These are phyloP conservation scores for Phyllosticta ampelicida DNA, from an alignment of 2,329 filamentous ascomycete genomes.

Conservation along the genomic window DNA sequence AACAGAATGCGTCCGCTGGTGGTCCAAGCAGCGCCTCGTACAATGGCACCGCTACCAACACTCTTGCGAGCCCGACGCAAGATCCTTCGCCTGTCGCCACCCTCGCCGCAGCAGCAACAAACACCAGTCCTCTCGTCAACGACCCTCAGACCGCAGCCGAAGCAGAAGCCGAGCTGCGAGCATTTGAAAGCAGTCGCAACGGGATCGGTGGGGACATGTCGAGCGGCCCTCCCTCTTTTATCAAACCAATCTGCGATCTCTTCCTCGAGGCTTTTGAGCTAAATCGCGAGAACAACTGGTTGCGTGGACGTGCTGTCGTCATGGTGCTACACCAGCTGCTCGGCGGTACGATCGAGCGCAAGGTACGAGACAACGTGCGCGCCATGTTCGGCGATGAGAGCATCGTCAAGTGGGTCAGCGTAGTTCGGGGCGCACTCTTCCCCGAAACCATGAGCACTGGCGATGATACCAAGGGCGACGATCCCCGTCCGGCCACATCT, in stretches of 20 bases:
- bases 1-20: constrained; percentile 10
- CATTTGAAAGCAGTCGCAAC: constrained; percentile 57
- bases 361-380: constrained; percentile 76
- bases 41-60: constrained; percentile 15
- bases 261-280: constrained; percentile 94
- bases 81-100: neutral
- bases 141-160: constrained; percentile 51
- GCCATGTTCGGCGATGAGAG: constrained; percentile 66
- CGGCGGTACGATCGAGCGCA: constrained; percentile 90
- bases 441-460: constrained; percentile 45
- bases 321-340: constrained; percentile 93
- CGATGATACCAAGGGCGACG: constrained; percentile 13
- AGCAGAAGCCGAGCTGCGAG: constrained; percentile 86
- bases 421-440: constrained; percentile 73
- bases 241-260: constrained; percentile 96
- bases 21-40: constrained; percentile 19
- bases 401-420: constrained; percentile 61
- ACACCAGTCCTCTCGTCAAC: constrained; percentile 34
- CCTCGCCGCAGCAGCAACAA: constrained; percentile 26
- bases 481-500: neutral
- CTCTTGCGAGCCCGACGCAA: neutral
- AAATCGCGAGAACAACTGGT: constrained; percentile 92
- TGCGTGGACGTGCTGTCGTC: constrained; percentile 87
- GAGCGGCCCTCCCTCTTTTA: constrained; percentile 65
- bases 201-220: constrained; percentile 46